phyloP scores from a whole-genome alignment of 371 early-diverging fungal species.

The Mortierella sp. region DNA sequence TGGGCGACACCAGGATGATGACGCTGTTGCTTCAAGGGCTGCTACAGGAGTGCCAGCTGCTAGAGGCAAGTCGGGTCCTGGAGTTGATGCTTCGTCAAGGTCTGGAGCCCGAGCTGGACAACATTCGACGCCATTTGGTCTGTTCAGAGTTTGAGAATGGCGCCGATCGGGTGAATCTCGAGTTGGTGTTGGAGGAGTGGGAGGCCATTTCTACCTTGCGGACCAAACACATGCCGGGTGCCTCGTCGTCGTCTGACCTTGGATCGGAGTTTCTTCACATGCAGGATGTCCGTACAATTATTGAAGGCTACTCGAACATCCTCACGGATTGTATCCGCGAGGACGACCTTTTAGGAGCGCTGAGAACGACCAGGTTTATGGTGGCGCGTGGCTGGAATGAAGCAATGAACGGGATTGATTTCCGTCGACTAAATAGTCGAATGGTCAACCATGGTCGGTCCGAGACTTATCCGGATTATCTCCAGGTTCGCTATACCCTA shows the following conservation, averaged over 20 bases:
- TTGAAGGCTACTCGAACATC: constrained; percentile 19
- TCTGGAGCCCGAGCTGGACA: constrained; percentile 14
- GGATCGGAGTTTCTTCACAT: neutral
- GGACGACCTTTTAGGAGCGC: constrained; percentile 26
- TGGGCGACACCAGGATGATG: neutral
- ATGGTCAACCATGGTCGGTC: constrained; percentile 41
- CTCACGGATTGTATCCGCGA: constrained; percentile 16
- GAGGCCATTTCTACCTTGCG: neutral
- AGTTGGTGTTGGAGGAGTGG: constrained; percentile 22
- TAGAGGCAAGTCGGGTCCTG: constrained; percentile 34
- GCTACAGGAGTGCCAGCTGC: constrained; percentile 7
- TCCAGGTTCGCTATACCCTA: constrained; percentile 36
- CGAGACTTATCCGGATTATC: constrained; percentile 21
- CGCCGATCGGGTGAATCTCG: neutral
- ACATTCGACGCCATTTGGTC: constrained; percentile 24
- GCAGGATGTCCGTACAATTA: neutral
- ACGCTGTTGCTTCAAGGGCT: constrained; percentile 26
- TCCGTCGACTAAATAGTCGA: constrained; percentile 30
- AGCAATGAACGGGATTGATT: constrained; percentile 19
- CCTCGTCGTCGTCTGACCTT: neutral
- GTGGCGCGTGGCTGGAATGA: constrained; percentile 22
- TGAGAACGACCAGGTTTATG: constrained; percentile 31
- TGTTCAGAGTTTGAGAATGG: neutral
- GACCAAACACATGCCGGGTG: neutral
- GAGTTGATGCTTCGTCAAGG: constrained; percentile 23